Evolutionary conservation across 495 filamentous ascomycete species (phyloP).

Genomic region (Penicillium egyptiacum): DNA sequence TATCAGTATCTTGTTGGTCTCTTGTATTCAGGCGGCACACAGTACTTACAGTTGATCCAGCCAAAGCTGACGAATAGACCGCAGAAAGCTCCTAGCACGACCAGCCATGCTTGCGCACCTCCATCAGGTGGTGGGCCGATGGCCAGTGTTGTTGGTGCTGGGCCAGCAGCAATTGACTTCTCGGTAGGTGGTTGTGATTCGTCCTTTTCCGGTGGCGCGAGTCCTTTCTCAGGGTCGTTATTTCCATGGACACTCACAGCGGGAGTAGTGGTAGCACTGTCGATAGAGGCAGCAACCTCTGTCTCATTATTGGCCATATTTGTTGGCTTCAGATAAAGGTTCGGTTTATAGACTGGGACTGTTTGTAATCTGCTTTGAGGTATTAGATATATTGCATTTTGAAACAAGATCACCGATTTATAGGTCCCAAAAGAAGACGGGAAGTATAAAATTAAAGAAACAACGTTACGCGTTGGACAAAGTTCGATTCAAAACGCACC

Average conservation of each 20-base stretch:
- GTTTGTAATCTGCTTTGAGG: neutral
- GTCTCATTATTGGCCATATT: slow-evolving; percentile 22
- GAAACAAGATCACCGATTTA: neutral
- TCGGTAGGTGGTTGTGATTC: slow-evolving; percentile 14
- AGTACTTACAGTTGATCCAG: slow-evolving; percentile 55
- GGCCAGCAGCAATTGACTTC: slow-evolving; percentile 20
- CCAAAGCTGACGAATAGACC: slow-evolving; percentile 66
- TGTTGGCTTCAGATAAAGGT: slow-evolving; percentile 5
- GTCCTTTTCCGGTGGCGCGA: slow-evolving; percentile 2
- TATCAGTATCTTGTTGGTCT: neutral
- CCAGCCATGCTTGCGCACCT: slow-evolving; percentile 64
- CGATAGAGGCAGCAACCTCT: slow-evolving; percentile 7
- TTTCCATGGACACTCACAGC: slow-evolving; percentile 18
- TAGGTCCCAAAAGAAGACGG: neutral
- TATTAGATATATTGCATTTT: neutral
- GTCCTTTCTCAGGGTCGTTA: slow-evolving; percentile 29
- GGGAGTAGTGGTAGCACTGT: slow-evolving; percentile 19
- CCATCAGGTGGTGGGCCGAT: slow-evolving; percentile 58
- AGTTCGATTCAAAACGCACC: slow-evolving; percentile 7
- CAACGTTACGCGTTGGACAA: neutral
- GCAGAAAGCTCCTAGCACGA: slow-evolving; percentile 63
- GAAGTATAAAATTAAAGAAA: slow-evolving; percentile 7
- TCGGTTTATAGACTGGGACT: neutral
- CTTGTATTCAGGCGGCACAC: neutral
- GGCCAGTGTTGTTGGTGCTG: slow-evolving; percentile 40